A percentile compares a stretch with the other conserved stretches of the same genome.
Conservation (phyloP, 345 rosid genomes). For the Streptanthus diversifolius region DNA sequence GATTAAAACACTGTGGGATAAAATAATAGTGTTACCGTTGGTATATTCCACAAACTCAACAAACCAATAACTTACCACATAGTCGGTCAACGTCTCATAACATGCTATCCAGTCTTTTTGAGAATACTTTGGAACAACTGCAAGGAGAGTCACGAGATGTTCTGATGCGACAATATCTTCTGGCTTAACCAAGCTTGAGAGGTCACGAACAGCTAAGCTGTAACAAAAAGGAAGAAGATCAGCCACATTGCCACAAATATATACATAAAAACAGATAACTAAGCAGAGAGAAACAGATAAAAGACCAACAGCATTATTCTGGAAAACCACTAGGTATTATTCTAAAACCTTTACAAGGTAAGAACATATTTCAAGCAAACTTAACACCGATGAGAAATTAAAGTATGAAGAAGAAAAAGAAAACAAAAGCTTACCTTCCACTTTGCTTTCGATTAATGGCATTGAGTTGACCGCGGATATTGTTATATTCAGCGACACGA, state of each 20-base stretch:
- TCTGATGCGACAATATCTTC: slow-evolving; percentile 83
- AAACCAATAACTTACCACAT: slow-evolving; percentile 61
- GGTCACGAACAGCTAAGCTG: slow-evolving; percentile 99
- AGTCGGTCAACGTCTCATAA: slow-evolving; percentile 85
- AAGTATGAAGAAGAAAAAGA: neutral
- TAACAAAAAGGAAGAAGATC: slow-evolving; percentile 24
- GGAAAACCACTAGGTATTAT: neutral
- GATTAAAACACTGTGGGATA: neutral
- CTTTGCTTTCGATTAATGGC: slow-evolving; percentile 93
- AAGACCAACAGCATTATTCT: neutral
- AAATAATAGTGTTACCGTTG: neutral
- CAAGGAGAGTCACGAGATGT: slow-evolving; percentile 81
- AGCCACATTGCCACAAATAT: slow-evolving; percentile 3
- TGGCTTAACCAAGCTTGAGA: slow-evolving; percentile 85
- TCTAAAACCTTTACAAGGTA: neutral
- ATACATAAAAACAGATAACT: neutral
- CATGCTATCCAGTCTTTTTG: slow-evolving; percentile 97
- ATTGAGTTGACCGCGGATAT: slow-evolving; percentile 92
- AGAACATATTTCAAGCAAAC: slow-evolving; percentile 7
- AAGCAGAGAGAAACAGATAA: neutral
- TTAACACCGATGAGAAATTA: neutral
- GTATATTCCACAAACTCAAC: neutral
- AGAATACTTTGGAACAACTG: slow-evolving; percentile 86
- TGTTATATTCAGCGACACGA: slow-evolving; percentile 91
- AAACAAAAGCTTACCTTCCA: slow-evolving; percentile 59